Percentiles rank a stretch among this genome's conserved stretches.
Evolutionary conservation across 129 eudicot species (phyloP).

Genomic region (Ambrosia trifida): DNA sequence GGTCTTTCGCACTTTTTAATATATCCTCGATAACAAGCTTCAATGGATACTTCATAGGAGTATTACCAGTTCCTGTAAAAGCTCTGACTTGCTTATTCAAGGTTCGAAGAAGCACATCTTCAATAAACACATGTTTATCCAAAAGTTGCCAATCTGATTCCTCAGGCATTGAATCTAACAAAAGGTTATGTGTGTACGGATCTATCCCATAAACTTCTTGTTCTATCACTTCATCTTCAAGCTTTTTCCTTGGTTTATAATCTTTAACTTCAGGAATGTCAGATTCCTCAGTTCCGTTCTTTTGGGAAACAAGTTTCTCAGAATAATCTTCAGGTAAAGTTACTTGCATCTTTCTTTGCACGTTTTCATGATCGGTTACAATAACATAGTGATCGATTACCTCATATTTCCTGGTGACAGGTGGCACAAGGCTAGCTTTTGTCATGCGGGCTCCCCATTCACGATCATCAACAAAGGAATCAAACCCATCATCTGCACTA

Average conservation of each 20-base stretch:
- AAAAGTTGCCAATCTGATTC: conserved; percentile 82
- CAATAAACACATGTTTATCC: conserved; percentile 86
- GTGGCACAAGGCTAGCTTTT: conserved; percentile 94
- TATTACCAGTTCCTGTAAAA: conserved; percentile 80
- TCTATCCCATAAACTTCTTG: conserved; percentile 99
- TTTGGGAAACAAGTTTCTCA: conserved; percentile 74
- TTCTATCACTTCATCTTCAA: conserved; percentile 92
- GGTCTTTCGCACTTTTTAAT: conserved; percentile 45
- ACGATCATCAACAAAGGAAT: conserved; percentile 67
- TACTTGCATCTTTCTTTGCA: conserved; percentile 81
- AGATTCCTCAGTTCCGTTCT: conserved; percentile 84
- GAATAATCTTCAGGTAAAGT: conserved; percentile 88
- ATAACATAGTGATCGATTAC: conserved; percentile 86
- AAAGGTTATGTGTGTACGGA: conserved; percentile 93
- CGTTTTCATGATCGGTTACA: conserved; percentile 88
- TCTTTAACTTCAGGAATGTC: conserved; percentile 97
- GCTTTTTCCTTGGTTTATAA: conserved; percentile 81
- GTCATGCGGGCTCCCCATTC: conserved; percentile 99
- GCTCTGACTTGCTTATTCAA: conserved; percentile 76
- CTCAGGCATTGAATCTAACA: conserved; percentile 90
- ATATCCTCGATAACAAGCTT: conserved; percentile 73
- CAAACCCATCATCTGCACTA: conserved; percentile 65
- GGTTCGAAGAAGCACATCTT: conserved; percentile 77
- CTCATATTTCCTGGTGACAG: conserved; percentile 93
- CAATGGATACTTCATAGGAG: conserved; percentile 86